Evolutionary conservation across 2,329 filamentous ascomycete genomes (phyloP), one percentile per base, ranked within the genome.

Genomic region (Phyllosticta citrichinensis): DNA sequence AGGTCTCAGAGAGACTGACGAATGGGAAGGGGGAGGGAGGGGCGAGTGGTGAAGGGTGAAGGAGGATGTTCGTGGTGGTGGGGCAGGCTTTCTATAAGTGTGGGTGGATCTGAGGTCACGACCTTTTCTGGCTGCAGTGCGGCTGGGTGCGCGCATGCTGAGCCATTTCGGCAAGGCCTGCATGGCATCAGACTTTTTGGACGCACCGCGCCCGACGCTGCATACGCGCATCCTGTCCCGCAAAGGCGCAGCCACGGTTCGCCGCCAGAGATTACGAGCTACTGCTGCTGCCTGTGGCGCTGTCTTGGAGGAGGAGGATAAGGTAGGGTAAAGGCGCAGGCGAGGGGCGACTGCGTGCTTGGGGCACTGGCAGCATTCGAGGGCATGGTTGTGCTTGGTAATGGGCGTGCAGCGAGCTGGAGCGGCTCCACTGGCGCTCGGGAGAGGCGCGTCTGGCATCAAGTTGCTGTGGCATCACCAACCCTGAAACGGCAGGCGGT

Each of bases 21-120:
- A 74, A 75, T 75, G 72, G 72, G 71, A 69, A 63, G 71, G 71
- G 69, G 70, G 69, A 73, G 67, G 72, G 74, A 72, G 75, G 73
- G 73, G 74, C 70, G 69, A 67, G 70, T 72, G 72, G 73, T 70
- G 71, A 68, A 72, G 71, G 70, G 70, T 71, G 70, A 67, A 68
- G 72, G 70, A 70, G 52, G 66, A 68, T 40, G 33, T 68, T 74
- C 73, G 71, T 74, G 73, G 68, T 64, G 67, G 66, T 67, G 68
- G 71, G 69, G 71, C 71, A 69, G 71, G 47, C 57, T 61, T 61
- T 35, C 58, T 61, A 56, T 61, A 61, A 61, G 58, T 57, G 55
- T 55, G 60, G 60, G 60, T 57, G 60, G 60, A 61, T 57, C 60
- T 61, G 60, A 55, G 57, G 60, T 55, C 57, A 55, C 52, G 58